Conservation (phyloP, 2,329 filamentous ascomycete genomes). For the Nannizzia gypsea region DNA sequence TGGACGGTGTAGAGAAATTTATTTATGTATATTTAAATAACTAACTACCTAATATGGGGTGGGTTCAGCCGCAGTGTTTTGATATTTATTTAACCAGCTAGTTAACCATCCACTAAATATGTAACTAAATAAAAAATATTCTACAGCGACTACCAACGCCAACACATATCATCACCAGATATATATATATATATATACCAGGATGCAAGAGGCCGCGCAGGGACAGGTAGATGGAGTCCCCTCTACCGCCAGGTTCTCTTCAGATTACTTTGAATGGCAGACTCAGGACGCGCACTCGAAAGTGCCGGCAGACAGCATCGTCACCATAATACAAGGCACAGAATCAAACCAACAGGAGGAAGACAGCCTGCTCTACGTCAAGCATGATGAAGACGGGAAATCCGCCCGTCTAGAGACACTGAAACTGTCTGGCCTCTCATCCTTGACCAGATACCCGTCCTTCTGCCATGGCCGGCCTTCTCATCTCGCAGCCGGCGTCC, state of each 20-base stretch:
- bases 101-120: too few species aligned
- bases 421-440: neutral
- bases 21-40: too few species aligned
- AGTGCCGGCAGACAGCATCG: neutral
- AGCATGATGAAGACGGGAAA: neutral
- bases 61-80: too few species aligned
- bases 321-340: neutral
- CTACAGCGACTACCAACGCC: neutral
- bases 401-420: neutral
- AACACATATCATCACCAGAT: neutral
- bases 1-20: too few species aligned
- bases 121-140: too few species aligned
- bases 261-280: neutral
- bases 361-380: neutral
- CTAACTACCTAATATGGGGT: too few species aligned
- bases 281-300: neutral
- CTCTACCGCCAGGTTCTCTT: neutral
- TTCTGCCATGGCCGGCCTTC: neutral
- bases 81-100: too few species aligned
- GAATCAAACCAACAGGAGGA: neutral
- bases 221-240: neutral
- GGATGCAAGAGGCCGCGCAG: neutral
- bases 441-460: neutral
- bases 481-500: constrained; percentile 14
- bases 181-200: neutral